Conservation (phyloP, 1,284 basidiomycete species). For the Austroboletus rostrupii region DNA sequence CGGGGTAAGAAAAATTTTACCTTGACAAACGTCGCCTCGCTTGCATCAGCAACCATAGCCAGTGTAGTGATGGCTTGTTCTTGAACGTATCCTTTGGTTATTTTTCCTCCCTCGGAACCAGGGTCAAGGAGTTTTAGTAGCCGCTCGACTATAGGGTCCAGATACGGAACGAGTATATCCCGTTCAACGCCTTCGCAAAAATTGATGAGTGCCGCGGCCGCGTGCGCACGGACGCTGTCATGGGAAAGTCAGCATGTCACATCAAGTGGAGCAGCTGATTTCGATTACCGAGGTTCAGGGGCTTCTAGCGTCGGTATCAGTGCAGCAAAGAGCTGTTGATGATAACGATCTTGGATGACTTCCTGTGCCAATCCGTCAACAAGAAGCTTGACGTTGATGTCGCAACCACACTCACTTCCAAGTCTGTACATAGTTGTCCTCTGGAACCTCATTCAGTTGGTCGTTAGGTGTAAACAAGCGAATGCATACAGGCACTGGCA, state of each 20-base stretch:
- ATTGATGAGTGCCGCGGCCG: constrained; percentile 83
- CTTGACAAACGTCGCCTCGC: constrained; percentile 68
- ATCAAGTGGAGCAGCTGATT: neutral
- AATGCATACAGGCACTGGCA: constrained; percentile 74
- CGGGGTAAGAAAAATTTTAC: constrained; percentile 26
- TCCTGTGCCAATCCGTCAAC: constrained; percentile 40
- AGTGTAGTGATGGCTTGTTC: constrained; percentile 81
- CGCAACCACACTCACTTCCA: constrained; percentile 50
- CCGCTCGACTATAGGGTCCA: constrained; percentile 73
- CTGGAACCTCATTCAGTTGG: constrained; percentile 34
- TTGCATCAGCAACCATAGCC: constrained; percentile 82
- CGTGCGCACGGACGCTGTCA: constrained; percentile 75
- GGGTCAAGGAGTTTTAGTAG: constrained; percentile 64
- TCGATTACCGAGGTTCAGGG: constrained; percentile 62
- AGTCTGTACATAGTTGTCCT: constrained; percentile 79
- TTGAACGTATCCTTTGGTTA: constrained; percentile 62
- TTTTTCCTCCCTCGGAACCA: constrained; percentile 32
- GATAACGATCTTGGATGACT: constrained; percentile 69
- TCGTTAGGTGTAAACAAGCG: neutral
- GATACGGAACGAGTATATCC: constrained; percentile 67
- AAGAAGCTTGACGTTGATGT: neutral
- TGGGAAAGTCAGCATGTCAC: neutral
- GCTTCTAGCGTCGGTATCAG: constrained; percentile 74
- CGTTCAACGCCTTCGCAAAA: constrained; percentile 80
- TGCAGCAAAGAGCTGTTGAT: constrained; percentile 63